Percentiles rank a stretch among this genome's conserved stretches.
phyloP scores from a whole-genome alignment of 345 rosid species.

The Cardamine chenopodiifolia region DNA sequence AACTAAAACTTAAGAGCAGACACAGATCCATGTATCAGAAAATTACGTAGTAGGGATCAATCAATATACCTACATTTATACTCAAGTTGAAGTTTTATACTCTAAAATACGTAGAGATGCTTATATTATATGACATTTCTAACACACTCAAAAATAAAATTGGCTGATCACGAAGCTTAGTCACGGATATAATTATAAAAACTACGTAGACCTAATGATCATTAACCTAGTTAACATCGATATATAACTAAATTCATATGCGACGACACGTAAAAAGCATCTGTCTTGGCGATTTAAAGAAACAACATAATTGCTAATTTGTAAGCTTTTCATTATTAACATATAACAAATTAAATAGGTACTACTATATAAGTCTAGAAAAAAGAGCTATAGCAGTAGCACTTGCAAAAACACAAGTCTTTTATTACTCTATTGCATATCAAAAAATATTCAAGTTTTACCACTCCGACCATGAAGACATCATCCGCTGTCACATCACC shows the following conservation, averaged over 20 bases:
- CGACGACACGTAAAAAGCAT: constrained; percentile 33
- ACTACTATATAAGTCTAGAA: constrained; percentile 28
- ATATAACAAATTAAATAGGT: neutral
- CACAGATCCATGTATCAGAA: constrained; percentile 13
- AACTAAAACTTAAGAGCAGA: constrained; percentile 27
- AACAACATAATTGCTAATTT: neutral
- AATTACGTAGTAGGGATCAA: constrained; percentile 14
- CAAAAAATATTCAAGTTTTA: neutral
- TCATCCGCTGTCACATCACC: constrained; percentile 22
- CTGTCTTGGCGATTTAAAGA: neutral
- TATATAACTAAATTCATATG: neutral
- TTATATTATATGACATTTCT: constrained; percentile 12
- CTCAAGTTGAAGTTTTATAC: neutral
- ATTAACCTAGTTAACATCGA: constrained; percentile 24
- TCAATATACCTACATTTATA: neutral
- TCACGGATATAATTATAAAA: constrained; percentile 31
- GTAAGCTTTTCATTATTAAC: constrained; percentile 20
- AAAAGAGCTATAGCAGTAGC: constrained; percentile 24
- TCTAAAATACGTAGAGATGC: constrained; percentile 6
- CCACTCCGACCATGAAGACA: constrained; percentile 37
- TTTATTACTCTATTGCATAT: neutral
- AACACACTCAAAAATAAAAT: neutral
- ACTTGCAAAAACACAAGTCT: constrained; percentile 1
- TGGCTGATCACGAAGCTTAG: constrained; percentile 38
- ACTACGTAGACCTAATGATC: constrained; percentile 4